Conservation (phyloP, 2,329 filamentous ascomycete species). For the Xylariaceae sp. region DNA sequence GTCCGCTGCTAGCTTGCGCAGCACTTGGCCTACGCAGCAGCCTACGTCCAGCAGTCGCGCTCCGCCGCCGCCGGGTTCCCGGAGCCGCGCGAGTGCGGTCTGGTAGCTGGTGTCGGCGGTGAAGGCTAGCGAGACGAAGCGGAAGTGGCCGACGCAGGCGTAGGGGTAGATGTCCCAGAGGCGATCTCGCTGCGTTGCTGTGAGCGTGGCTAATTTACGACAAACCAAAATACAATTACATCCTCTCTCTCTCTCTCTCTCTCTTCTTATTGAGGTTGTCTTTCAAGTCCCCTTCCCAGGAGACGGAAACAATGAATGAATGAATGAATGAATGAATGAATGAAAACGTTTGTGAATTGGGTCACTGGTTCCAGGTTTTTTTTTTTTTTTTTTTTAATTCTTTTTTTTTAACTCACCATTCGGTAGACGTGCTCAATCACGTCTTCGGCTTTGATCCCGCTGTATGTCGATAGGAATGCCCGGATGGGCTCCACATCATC, state of each 20-base stretch:
- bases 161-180: constrained; percentile 42
- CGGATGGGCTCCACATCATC: constrained; percentile 26
- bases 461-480: constrained; percentile 27
- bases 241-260: background rate
- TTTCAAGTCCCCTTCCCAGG: too few relatives aligned
- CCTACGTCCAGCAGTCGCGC: constrained; percentile 45
- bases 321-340: background rate
- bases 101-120: constrained; percentile 39
- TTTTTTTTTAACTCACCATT: constrained; percentile 19
- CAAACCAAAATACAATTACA: background rate
- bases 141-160: constrained; percentile 46
- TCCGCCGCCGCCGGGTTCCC: constrained; percentile 3
- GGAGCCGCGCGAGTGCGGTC: constrained; percentile 39
- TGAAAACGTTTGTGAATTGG: background rate
- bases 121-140: constrained; percentile 42
- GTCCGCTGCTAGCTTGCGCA: constrained; percentile 45
- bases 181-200: constrained; percentile 36
- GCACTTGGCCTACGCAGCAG: constrained; percentile 46
- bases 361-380: background rate
- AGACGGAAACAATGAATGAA: background rate
- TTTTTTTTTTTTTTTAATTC: too few relatives aligned
- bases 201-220: background rate
- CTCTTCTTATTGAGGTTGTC: too few relatives aligned
- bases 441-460: constrained; percentile 26
- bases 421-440: constrained; percentile 27